Evolutionary conservation across 768 basidiomycete species (phyloP).

Genomic region (Russula brevipes): DNA sequence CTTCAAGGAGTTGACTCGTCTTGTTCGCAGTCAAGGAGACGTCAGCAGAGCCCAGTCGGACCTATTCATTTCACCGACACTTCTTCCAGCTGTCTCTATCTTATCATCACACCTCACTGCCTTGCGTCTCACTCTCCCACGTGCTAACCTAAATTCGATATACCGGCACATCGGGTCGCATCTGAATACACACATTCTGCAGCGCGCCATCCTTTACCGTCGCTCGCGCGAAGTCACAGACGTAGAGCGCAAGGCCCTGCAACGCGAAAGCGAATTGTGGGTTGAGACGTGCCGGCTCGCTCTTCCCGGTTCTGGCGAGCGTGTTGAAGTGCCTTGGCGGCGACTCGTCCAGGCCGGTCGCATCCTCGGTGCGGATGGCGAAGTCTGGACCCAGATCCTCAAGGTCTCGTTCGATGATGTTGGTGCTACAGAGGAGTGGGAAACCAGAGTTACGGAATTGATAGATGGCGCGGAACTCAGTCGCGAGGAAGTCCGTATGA

Average conservation of each 20-base stretch:
- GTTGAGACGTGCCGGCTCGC: constrained; percentile 67
- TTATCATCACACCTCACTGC: constrained; percentile 75
- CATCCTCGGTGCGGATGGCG: constrained; percentile 54
- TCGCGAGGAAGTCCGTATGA: constrained; percentile 54
- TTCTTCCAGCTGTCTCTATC: constrained; percentile 71
- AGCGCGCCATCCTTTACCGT: constrained; percentile 76
- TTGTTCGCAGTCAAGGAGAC: constrained; percentile 33
- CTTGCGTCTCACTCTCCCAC: constrained; percentile 60
- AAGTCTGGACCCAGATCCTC: constrained; percentile 19
- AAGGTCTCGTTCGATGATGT: constrained; percentile 1
- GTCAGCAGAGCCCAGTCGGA: constrained; percentile 31
- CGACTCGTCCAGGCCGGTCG: constrained; percentile 64
- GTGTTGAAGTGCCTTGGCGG: constrained; percentile 73
- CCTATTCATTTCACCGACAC: constrained; percentile 57
- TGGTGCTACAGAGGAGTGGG: constrained; percentile 43
- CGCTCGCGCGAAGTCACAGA: constrained; percentile 55
- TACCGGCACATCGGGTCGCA: constrained; percentile 72
- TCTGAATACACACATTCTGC: constrained; percentile 72
- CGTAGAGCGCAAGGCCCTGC: constrained; percentile 55
- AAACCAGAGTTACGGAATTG: constrained; percentile 44
- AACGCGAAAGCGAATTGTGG: constrained; percentile 77
- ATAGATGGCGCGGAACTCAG: constrained; percentile 59
- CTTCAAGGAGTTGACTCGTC: constrained; percentile 17
- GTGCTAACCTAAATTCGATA: constrained; percentile 48
- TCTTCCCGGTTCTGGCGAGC: constrained; percentile 45